These are phyloP conservation scores for Aspergillus saccharolyticus DNA, from an alignment of 495 filamentous ascomycete species.

Conservation along the genomic window DNA sequence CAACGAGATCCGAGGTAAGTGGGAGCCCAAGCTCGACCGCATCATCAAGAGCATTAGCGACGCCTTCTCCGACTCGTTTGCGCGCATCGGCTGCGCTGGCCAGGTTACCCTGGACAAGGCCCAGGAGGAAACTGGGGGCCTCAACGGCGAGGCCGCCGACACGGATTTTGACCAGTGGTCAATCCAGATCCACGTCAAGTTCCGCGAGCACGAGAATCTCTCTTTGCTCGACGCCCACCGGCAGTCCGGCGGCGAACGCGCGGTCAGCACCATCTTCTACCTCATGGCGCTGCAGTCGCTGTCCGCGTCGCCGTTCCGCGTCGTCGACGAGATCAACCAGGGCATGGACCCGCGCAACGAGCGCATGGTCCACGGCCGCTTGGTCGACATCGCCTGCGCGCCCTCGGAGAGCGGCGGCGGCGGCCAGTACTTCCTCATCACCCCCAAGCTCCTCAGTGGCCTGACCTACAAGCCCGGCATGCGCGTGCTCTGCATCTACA, in stretches of 20 bases:
- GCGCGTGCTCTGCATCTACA: constrained; percentile 89
- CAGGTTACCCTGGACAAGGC: constrained; percentile 65
- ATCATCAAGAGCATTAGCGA: constrained; percentile 78
- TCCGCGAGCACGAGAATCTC: constrained; percentile 79
- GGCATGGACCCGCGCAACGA: constrained; percentile 99
- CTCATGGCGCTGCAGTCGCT: constrained; percentile 96
- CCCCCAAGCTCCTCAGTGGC: constrained; percentile 86
- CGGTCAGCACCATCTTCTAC: constrained; percentile 97
- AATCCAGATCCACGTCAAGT: constrained; percentile 90
- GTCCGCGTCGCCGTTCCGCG: constrained; percentile 94
- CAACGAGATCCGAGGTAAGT: constrained; percentile 50
- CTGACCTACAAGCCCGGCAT: constrained; percentile 84
- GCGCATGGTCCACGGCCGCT: constrained; percentile 91
- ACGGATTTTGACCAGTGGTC: constrained; percentile 89
- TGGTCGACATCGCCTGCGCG: constrained; percentile 87
- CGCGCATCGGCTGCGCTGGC: constrained; percentile 91
- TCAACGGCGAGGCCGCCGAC: constrained; percentile 49
- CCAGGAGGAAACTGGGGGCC: constrained; percentile 31
- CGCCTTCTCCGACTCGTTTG: constrained; percentile 85
- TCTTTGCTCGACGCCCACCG: constrained; percentile 84
- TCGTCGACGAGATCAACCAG: constrained; percentile 99
- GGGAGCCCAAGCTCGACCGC: constrained; percentile 81
- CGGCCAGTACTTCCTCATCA: constrained; percentile 88
- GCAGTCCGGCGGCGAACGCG: constrained; percentile 93
- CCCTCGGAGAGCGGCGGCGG: constrained; percentile 28